phyloP scores from a whole-genome alignment of 2,329 filamentous ascomycete species.

The Aquanectria penicillioides region DNA sequence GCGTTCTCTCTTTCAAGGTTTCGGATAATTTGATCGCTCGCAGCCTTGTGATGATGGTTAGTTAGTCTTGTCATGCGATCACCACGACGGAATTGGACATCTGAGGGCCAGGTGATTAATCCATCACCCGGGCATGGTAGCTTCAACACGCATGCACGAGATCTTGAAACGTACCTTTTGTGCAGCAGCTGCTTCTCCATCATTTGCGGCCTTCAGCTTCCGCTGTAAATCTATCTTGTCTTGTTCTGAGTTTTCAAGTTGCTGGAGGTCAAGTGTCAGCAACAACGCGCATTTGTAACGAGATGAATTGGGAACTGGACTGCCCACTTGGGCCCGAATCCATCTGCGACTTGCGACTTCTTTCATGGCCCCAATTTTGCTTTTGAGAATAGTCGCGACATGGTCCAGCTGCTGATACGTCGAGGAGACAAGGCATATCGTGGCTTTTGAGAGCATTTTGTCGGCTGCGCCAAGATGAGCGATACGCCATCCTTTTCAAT shows the following conservation, averaged over 20 bases:
- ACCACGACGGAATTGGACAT: too few species aligned
- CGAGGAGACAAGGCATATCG: not conserved
- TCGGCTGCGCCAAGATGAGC: too few species aligned
- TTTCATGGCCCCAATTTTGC: not conserved
- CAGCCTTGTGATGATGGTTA: constrained; percentile 50
- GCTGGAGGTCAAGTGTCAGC: constrained; percentile 50
- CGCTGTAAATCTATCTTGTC: constrained; percentile 66
- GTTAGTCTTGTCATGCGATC: constrained; percentile 17
- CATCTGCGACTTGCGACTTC: not conserved
- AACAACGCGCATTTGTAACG: not conserved
- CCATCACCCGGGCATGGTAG: not conserved
- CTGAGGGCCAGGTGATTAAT: too few species aligned
- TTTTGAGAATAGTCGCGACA: not conserved
- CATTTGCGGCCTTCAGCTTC: constrained; percentile 63
- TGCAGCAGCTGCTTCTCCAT: constrained; percentile 58
- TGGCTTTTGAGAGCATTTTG: not conserved
- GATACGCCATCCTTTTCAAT: too few species aligned
- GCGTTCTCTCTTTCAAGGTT: constrained; percentile 81
- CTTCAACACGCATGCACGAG: not conserved
- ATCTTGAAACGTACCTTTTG: constrained; percentile 60
- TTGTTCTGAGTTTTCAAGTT: constrained; percentile 67
- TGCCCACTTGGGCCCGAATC: constrained; percentile 1
- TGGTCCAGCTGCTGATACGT: not conserved
- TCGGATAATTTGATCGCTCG: constrained; percentile 66
- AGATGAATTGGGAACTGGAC: not conserved